These are phyloP conservation scores for Saururus chinensis DNA, from an alignment of 164 flowering plant species.

Conservation along the genomic window DNA sequence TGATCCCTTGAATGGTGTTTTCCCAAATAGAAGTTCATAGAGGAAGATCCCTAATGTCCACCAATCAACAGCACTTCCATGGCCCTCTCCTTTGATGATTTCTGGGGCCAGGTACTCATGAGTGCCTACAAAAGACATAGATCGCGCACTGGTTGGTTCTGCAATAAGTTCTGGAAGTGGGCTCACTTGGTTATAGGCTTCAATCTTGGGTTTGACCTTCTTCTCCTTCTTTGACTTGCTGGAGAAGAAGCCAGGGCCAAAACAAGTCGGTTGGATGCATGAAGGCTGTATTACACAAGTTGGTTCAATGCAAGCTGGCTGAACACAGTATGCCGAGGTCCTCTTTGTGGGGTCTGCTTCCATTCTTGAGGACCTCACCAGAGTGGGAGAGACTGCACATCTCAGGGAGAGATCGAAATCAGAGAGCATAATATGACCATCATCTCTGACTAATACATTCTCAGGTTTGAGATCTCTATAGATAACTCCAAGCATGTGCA, in stretches of 20 bases:
- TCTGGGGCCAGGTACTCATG: conserved; percentile 92
- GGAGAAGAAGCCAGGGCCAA: conserved; percentile 50
- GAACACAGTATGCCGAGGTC: conserved; percentile 50
- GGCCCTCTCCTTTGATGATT: conserved; percentile 88
- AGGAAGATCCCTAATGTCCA: conserved; percentile 92
- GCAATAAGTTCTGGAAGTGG: conserved; percentile 81
- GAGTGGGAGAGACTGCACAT: conserved; percentile 64
- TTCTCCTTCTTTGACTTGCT: conserved; percentile 51
- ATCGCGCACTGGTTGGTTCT: conserved; percentile 78
- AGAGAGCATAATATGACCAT: conserved; percentile 93
- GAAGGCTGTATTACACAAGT: conserved; percentile 55
- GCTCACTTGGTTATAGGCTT: conserved; percentile 33
- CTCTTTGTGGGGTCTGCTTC: conserved; percentile 19
- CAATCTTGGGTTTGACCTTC: conserved; percentile 36
- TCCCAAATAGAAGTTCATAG: conserved; percentile 76
- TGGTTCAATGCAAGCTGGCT: conserved; percentile 61
- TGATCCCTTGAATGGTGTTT: conserved; percentile 78
- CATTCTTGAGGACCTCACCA: conserved; percentile 44
- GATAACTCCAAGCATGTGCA: conserved; percentile 95
- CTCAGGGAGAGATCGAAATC: conserved; percentile 86
- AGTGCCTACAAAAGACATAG: conserved; percentile 93
- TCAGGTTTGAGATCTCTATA: conserved; percentile 93
- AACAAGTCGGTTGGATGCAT: conserved; percentile 73
- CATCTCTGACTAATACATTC: conserved; percentile 77
- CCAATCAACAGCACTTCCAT: conserved; percentile 97